Evolutionary conservation across 371 early-diverging fungal genomes (phyloP).

Genomic region (Rhizopus sp.): DNA sequence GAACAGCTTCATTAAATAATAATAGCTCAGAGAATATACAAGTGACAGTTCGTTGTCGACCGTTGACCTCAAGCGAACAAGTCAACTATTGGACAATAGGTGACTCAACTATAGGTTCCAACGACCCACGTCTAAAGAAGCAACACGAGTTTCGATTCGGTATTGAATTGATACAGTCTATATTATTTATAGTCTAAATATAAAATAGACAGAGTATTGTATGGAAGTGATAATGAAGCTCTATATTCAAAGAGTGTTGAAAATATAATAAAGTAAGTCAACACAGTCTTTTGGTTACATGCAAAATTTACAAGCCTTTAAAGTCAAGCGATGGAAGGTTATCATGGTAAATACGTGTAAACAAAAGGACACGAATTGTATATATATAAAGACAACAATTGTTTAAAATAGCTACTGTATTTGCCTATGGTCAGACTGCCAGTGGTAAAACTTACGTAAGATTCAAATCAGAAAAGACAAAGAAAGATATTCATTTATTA

Average conservation of each 20-base stretch:
- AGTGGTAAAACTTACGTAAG: constrained; percentile 77
- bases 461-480: background rate
- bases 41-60: constrained; percentile 38
- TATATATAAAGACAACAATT: background rate
- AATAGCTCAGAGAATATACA: constrained; percentile 22
- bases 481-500: background rate
- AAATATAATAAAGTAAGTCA: constrained; percentile 37
- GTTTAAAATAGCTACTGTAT: constrained; percentile 59
- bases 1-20: no score
- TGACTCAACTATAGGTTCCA: constrained; percentile 10
- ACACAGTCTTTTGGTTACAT: background rate
- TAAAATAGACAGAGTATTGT: constrained; percentile 29
- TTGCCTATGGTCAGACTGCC: constrained; percentile 84
- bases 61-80: constrained; percentile 17
- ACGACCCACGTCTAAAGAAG: constrained; percentile 12
- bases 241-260: constrained; percentile 37
- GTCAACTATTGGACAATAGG: constrained; percentile 17
- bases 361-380: background rate
- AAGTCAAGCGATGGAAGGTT: constrained; percentile 29
- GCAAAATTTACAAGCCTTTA: background rate
- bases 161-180: background rate
- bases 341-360: constrained; percentile 19
- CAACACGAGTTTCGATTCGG: constrained; percentile 23
- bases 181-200: background rate
- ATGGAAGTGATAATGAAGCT: constrained; percentile 27